Base-by-base conservation (phyloP, 371 early-diverging fungal species). In the Lichtheimia corymbifera region DNA sequence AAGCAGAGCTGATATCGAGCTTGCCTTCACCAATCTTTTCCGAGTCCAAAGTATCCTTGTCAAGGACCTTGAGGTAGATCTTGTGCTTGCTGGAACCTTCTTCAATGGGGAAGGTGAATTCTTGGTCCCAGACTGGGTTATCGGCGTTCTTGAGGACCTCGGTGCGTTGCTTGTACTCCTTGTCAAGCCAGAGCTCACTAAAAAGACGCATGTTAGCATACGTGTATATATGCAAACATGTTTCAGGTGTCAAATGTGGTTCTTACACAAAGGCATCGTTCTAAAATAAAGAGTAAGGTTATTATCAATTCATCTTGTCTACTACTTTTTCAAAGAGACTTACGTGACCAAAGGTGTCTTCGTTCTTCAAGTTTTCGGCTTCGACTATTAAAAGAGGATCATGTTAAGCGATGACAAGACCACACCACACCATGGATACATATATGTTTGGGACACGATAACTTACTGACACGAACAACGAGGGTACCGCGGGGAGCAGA, bases 21-120 rank as follows among this genome's bases (percentile, higher is more conserved):
- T 66, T 69, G 50, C 70, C 70, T 30, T 79, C 74, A 15, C 78
- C 83, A 62, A 82, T 74, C 64, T 70, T 70, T 41, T 79, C 80
- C 12, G 70, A 59, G 3, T 70, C 72, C 51, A 77, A 57, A 2
- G 56, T 63, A 42, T 77, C 80, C 64, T 73, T 70, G 53, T 79
- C 82, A 35, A 71, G 61, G 5, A 70, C 78, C 43, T 72, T 72
- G 22, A 82, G 20, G 55, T 82, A 67, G 24, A 77, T 61, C 57
- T 70, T 74, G 58, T 73, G 68, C 47, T 51, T 49, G 28, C 42
- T 54, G 50, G 64, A 68, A 20, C 70, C 70, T 12, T 62, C 66
- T 14, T 61, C 61, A 47, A 70, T 60, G 49, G 35, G 53, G 66
- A 70, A 70, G 25, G 64, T 70, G 70, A 70, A 70, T 13, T 53